phyloP scores from a whole-genome alignment of 176 grass and related monocot genomes.

The Hsuehochloa calcarea region DNA sequence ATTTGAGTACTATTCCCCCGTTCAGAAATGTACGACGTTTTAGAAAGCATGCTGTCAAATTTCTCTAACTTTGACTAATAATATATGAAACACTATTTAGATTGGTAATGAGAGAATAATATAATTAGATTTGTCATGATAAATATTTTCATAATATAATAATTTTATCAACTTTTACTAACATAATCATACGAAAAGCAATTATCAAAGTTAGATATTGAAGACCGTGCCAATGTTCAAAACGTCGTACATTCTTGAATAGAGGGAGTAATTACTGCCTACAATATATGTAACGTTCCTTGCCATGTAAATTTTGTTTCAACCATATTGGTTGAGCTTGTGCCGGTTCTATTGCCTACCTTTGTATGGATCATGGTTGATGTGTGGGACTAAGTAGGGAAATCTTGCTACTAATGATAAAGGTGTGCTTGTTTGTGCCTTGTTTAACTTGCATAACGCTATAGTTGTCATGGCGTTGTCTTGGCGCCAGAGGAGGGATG shows the following conservation, averaged over 20 bases:
- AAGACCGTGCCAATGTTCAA: too few species aligned
- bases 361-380: background rate
- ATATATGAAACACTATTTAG: too few species aligned
- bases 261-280: background rate
- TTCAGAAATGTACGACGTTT: too few species aligned
- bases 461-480: background rate
- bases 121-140: too few species aligned
- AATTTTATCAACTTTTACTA: too few species aligned
- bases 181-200: too few species aligned
- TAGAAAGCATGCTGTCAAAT: too few species aligned
- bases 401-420: background rate
- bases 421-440: background rate
- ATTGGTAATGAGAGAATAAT: too few species aligned
- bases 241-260: too few species aligned
- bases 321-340: background rate
- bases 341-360: background rate
- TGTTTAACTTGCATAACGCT: background rate
- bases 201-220: too few species aligned
- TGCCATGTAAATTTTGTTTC: background rate
- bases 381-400: background rate
- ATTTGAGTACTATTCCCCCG: background rate
- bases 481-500: background rate
- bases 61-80: too few species aligned
- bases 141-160: too few species aligned
- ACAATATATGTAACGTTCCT: background rate